Evolutionary conservation across 768 basidiomycete genomes (phyloP), one percentile per base, ranked within the genome.

Genomic region (Fibroporia radiculosa): DNA sequence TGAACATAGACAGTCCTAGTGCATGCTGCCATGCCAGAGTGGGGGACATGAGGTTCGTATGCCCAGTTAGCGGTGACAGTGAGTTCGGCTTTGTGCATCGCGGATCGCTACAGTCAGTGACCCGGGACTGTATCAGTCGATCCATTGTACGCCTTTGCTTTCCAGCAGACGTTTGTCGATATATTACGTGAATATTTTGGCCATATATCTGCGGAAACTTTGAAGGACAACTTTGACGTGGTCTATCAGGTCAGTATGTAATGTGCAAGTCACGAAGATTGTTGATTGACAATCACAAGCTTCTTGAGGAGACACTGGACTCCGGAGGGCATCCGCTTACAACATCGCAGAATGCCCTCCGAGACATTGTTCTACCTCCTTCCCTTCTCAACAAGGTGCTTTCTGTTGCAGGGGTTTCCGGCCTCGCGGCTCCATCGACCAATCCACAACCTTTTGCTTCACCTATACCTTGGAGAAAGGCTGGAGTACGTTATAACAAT

Each of bases 291-390:
- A 12, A 19, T 36, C 12, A 4, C 7, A 6, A 93, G 88, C 77
- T 98, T 14, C 74, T 96, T 24, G 93, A 95, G 66, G 93, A 98
- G 65, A 93, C 89, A n/a, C 68, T 98, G 22, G 93, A 95, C 58
- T 81, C 91, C 7, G 86, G 90, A 10, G 93, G 93, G 0, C 84
- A 93, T 59, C 93, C 93, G 0, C 70, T 93, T 28, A 96, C 93
- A 5, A 98, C 91, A 3, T 89, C 90, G 45, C 73, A 84, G 2
- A 93, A 90, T 56, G 83, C 89, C 16, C 72, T 98, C 1, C 81
- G 90, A 20, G 93, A 98, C 56, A 93, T 98, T 49, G 90, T 98
- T 6, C 73, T 96, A 1, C 89, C 92, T 1, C 93, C 93, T 1
- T 86, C 92, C 0, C 75, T 96, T 25, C 72, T 95, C 3, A 50